Evolutionary conservation across 345 rosid genomes (phyloP).

Genomic region (Rhodomyrtus tomentosa): DNA sequence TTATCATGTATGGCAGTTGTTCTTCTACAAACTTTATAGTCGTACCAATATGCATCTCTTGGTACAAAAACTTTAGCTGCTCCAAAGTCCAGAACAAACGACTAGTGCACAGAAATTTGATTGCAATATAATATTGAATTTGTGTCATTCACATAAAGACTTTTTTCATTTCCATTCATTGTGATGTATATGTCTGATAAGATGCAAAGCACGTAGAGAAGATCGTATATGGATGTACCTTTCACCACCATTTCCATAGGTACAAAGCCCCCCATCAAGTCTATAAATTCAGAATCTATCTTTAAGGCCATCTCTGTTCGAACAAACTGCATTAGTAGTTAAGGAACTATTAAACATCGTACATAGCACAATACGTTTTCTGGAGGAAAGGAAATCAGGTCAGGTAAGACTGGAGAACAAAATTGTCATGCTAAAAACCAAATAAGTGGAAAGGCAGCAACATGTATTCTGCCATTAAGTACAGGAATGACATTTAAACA

Average conservation of each 20-base stretch:
- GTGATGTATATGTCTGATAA: neutral
- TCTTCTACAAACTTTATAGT: neutral
- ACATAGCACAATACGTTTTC: neutral
- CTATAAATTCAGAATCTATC: conserved; percentile 14
- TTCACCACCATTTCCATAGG: conserved; percentile 64
- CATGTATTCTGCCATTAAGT: neutral
- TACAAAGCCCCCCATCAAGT: conserved; percentile 59
- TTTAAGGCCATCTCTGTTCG: conserved; percentile 44
- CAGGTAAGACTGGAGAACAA: neutral
- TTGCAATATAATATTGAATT: neutral
- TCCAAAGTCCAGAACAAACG: neutral
- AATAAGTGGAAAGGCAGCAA: neutral
- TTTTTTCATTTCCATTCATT: neutral
- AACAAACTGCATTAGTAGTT: conserved; percentile 55
- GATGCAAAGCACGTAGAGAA: neutral
- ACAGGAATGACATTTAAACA: neutral
- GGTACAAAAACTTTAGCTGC: neutral
- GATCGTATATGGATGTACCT: conserved; percentile 25
- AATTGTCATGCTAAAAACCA: neutral
- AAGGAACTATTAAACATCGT: neutral
- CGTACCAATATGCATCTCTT: neutral
- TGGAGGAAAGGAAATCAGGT: neutral
- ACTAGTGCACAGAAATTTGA: neutral
- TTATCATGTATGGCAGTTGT: neutral
- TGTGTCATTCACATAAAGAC: neutral